These are phyloP conservation scores for Triticum urartu DNA, from an alignment of 176 grass and related monocot genomes.

Conservation along the genomic window DNA sequence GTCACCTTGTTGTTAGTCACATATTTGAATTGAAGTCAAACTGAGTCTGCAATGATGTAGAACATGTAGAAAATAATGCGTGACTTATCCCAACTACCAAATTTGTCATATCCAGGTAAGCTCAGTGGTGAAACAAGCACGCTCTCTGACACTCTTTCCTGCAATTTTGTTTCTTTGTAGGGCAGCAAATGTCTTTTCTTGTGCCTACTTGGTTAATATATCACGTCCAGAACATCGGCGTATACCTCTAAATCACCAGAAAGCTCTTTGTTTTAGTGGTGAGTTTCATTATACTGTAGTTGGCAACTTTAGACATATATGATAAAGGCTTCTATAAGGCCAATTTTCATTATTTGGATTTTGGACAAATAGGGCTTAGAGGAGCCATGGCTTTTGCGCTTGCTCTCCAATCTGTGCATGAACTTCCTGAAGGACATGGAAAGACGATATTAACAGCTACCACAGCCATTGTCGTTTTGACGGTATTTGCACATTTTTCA, in stretches of 20 bases:
- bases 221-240: constrained; percentile 72
- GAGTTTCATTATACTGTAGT: constrained; percentile 23
- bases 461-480: constrained; percentile 95
- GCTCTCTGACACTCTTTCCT: neutral
- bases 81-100: neutral
- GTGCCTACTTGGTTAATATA: constrained; percentile 89
- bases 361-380: constrained; percentile 72
- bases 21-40: constrained; percentile 2
- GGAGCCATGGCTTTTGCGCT: constrained; percentile 99
- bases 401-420: constrained; percentile 96
- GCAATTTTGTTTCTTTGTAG: constrained; percentile 33
- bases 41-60: neutral
- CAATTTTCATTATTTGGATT: constrained; percentile 30
- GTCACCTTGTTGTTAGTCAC: neutral
- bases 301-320: constrained; percentile 7
- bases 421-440: constrained; percentile 96
- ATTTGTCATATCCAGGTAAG: neutral
- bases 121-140: constrained; percentile 2
- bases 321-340: neutral
- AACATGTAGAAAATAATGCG: neutral
- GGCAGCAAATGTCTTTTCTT: constrained; percentile 92
- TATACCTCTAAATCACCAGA: constrained; percentile 94
- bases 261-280: constrained; percentile 99
- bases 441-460: constrained; percentile 93
- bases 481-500: constrained; percentile 50